Evolutionary conservation across 163 green algal genomes (phyloP).

Genomic region (Prototheca cutis): DNA sequence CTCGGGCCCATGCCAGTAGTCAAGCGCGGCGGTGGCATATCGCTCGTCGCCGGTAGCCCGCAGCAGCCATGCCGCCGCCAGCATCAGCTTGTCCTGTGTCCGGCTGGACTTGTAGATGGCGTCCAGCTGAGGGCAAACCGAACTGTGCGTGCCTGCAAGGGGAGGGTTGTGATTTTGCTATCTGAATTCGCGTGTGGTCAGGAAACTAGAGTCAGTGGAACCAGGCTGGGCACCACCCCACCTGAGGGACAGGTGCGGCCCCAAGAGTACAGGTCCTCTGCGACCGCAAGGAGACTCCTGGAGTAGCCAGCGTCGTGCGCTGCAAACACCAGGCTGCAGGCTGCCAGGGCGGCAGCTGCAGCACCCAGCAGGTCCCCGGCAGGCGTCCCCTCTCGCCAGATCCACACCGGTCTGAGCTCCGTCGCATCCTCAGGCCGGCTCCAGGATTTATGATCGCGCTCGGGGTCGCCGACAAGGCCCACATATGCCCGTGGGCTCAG

Average conservation of each 20-base stretch:
- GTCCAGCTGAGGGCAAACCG: not conserved
- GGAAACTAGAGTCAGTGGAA: slow-evolving; percentile 4
- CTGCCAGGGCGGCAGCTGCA: slow-evolving; percentile 17
- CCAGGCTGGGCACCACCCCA: no score
- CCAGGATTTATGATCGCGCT: slow-evolving; percentile 16
- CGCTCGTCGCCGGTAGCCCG: slow-evolving; percentile 9
- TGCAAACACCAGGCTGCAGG: slow-evolving; percentile 9
- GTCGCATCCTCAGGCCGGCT: slow-evolving; percentile 9
- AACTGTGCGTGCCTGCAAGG: slow-evolving; percentile 14
- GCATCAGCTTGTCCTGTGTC: slow-evolving; percentile 25
- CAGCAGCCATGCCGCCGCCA: slow-evolving; percentile 24
- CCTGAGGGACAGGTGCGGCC: not conserved
- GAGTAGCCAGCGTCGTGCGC: slow-evolving; percentile 3
- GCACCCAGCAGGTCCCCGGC: slow-evolving; percentile 18
- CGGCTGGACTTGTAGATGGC: slow-evolving; percentile 15
- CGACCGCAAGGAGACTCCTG: slow-evolving; percentile 5
- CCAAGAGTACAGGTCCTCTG: slow-evolving; percentile 24
- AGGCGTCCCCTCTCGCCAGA: slow-evolving; percentile 2
- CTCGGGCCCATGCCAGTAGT: not conserved
- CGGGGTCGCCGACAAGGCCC: slow-evolving; percentile 16
- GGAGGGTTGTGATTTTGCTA: not conserved
- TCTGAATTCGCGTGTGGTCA: not conserved
- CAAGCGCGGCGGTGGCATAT: slow-evolving; percentile 5
- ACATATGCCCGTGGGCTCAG: slow-evolving; percentile 6
- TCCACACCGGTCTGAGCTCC: not conserved